phyloP scores from a whole-genome alignment of 1,284 basidiomycete species.

The Tylopilus orsonianus region DNA sequence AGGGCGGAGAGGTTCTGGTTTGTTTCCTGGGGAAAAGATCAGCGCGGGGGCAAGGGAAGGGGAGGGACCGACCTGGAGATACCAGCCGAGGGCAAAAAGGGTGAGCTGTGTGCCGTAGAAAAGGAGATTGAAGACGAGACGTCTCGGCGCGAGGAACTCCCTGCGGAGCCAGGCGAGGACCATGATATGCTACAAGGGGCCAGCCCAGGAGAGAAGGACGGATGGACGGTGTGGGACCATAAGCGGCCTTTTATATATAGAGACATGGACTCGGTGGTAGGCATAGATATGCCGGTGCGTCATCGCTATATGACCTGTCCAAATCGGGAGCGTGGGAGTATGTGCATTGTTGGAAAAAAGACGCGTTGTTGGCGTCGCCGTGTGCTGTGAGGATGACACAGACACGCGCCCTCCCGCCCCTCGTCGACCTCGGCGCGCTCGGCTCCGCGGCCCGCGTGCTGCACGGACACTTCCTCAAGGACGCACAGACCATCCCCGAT shows the following conservation, averaged over 20 bases:
- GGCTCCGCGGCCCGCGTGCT: conserved; percentile 65
- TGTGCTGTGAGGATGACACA: conserved; percentile 16
- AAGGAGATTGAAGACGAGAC: conserved; percentile 70
- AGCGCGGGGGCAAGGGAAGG: not conserved
- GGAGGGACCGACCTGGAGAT: conserved; percentile 57
- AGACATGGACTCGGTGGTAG: no score
- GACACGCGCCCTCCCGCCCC: conserved; percentile 37
- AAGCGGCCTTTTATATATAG: not conserved
- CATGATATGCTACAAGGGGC: conserved; percentile 41
- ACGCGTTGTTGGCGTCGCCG: not conserved
- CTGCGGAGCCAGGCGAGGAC: conserved; percentile 66
- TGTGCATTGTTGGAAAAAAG: not conserved
- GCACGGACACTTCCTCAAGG: conserved; percentile 66
- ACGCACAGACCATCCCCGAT: conserved; percentile 71
- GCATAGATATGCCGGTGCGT: not conserved
- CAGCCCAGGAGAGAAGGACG: conserved; percentile 3
- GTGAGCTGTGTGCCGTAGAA: conserved; percentile 74
- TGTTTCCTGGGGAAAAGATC: conserved; percentile 46
- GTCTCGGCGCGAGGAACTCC: conserved; percentile 62
- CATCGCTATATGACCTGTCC: not conserved
- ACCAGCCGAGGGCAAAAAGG: conserved; percentile 79
- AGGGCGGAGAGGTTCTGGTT: conserved; percentile 67
- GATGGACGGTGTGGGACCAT: not conserved
- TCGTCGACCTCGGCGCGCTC: conserved; percentile 60
- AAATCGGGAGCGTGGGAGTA: not conserved